Evolutionary conservation across 2,329 filamentous ascomycete genomes (phyloP).

Genomic region (Xylariaceae sp.): DNA sequence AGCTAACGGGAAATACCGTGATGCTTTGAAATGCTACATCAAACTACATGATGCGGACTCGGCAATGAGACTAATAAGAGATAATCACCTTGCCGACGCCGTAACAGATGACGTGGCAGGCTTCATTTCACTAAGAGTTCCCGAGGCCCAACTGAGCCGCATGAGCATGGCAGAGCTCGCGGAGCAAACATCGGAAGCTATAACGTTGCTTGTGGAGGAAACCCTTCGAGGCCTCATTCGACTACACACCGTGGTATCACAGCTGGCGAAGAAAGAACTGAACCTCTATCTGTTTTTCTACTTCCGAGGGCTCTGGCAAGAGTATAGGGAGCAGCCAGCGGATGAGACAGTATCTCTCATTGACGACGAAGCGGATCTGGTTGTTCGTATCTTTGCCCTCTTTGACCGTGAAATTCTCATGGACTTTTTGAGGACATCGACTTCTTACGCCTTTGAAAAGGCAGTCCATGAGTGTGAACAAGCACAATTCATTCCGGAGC

Average conservation of each 20-base stretch:
- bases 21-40: slow-evolving; percentile 86
- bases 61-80: slow-evolving; percentile 77
- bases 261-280: slow-evolving; percentile 63
- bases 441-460: slow-evolving; percentile 82
- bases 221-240: slow-evolving; percentile 82
- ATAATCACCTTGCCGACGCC: slow-evolving; percentile 84
- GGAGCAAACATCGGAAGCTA: slow-evolving; percentile 73
- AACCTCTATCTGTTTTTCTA: slow-evolving; percentile 87
- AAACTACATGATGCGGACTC: slow-evolving; percentile 86
- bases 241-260: slow-evolving; percentile 69
- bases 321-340: slow-evolving; percentile 52
- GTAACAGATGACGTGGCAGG: slow-evolving; percentile 85
- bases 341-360: slow-evolving; percentile 64
- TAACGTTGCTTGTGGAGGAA: slow-evolving; percentile 82
- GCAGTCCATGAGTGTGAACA: slow-evolving; percentile 73
- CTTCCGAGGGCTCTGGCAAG: slow-evolving; percentile 77
- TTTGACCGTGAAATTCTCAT: slow-evolving; percentile 78
- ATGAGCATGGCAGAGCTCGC: slow-evolving; percentile 68
- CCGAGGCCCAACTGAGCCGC: slow-evolving; percentile 59
- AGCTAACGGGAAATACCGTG: slow-evolving; percentile 70
- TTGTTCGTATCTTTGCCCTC: slow-evolving; percentile 77
- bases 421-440: slow-evolving; percentile 79
- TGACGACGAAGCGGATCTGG: slow-evolving; percentile 80
- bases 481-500: slow-evolving; percentile 76
- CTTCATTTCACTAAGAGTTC: slow-evolving; percentile 82